Evolutionary conservation across 2,329 filamentous ascomycete genomes (phyloP).

Genomic region (Fonsecaea pedrosoi): DNA sequence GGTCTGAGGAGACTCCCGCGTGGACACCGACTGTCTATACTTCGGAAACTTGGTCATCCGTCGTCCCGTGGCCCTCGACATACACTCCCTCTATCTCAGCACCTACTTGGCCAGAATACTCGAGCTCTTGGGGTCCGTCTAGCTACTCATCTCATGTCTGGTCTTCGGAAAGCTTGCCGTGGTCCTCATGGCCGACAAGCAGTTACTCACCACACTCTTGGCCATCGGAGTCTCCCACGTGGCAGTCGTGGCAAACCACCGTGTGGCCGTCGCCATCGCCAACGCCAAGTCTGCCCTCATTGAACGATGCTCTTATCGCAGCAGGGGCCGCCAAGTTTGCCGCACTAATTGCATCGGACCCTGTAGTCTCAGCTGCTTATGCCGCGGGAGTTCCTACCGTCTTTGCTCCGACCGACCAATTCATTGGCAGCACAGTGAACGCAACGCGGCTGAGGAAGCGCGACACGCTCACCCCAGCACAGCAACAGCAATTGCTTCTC

Average conservation of each 20-base stretch:
- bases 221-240: background rate
- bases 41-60: conserved; percentile 13
- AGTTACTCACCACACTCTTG: background rate
- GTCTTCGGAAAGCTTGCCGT: background rate
- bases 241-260: background rate
- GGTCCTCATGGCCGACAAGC: conserved; percentile 6
- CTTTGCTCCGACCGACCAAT: conserved; percentile 18
- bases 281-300: conserved; percentile 7
- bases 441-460: conserved; percentile 2
- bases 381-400: background rate
- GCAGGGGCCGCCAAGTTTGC: conserved; percentile 19
- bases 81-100: background rate
- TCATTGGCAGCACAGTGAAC: background rate
- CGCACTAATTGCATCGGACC: conserved; percentile 15
- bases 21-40: conserved; percentile 5
- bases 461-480: conserved; percentile 12
- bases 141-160: background rate
- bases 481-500: conserved; percentile 19
- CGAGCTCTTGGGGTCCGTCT: background rate
- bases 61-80: background rate
- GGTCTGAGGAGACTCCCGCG: background rate
- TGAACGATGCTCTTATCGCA: conserved; percentile 17
- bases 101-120: background rate
- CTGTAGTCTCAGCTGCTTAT: conserved; percentile 12
- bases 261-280: conserved; percentile 12